Base-by-base conservation (phyloP, 129 eudicot genomes). In the Pittosporum tobira region DNA sequence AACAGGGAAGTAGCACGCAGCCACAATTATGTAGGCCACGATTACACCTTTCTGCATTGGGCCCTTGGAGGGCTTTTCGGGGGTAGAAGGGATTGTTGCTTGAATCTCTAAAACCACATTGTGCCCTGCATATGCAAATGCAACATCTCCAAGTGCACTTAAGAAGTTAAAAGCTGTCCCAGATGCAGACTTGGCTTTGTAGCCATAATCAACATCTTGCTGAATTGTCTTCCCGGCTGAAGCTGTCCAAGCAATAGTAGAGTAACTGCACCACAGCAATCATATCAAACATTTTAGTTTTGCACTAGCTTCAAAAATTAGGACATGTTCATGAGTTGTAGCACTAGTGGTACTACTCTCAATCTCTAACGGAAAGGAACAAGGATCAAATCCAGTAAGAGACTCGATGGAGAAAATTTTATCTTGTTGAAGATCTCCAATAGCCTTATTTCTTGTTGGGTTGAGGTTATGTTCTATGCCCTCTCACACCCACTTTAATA, bases 31-130 rank as follows among this genome's bases (percentile, higher is more conserved):
- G 34, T 78, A 78, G 53, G 84, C 79, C 19, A 73, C 79, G 4
- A 78, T 14, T 1, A 78, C 84, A 23, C 84, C 84, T 34, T 27
- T 78, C 84, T 79, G 73, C 84, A 78, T 78, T 3, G 84, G 79
- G 4, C 52, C 64, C 49, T 78, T 78, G 7, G 84, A 78, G 27
- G 79, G 84, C 67, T 73, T 78, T 62, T 78, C 84, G 1, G 79
- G 76, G 2, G 84, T 68, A 2, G 84, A n/a, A n/a, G n/a, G n/a
- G n/a, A n/a, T n/a, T n/a, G n/a, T n/a, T n/a, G n/a, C n/a, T n/a
- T n/a, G n/a, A n/a, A n/a, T n/a, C n/a, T n/a, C n/a, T n/a, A n/a
- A n/a, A n/a, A n/a, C n/a, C n/a, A n/a, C n/a, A n/a, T 78, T 78
- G 62, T 78, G 84, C 18, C 84, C 84, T 1, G 79, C 84, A 45